Evolutionary conservation across 352 stramenopile species (phyloP).

Genomic region (Phytopythium aichiense): DNA sequence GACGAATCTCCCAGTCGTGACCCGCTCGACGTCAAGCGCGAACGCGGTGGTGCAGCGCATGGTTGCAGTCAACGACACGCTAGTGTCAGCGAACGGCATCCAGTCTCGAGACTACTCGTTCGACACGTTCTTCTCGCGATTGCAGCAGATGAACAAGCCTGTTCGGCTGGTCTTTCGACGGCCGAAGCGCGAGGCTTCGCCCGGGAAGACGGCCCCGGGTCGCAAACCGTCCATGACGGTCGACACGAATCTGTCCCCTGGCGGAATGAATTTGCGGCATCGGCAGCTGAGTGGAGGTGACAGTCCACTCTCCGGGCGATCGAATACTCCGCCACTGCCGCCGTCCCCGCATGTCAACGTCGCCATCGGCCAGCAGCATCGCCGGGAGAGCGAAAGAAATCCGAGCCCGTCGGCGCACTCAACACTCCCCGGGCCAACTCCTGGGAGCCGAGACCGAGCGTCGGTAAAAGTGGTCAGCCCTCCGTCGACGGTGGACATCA

Average conservation of each 20-base stretch:
- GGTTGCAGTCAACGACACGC: constrained; percentile 71
- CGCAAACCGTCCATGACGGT: constrained; percentile 31
- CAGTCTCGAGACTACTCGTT: constrained; percentile 70
- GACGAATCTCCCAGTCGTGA: constrained; percentile 76
- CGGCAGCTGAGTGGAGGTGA: constrained; percentile 10
- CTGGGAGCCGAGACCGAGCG: background rate
- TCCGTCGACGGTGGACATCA: background rate
- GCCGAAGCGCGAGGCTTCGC: constrained; percentile 11
- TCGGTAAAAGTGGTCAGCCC: background rate
- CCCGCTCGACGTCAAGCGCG: constrained; percentile 55
- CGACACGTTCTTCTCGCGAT: constrained; percentile 70
- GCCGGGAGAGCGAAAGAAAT: background rate
- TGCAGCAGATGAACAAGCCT: constrained; percentile 86
- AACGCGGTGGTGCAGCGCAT: constrained; percentile 67
- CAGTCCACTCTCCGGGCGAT: constrained; percentile 23
- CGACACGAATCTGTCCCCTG: constrained; percentile 15
- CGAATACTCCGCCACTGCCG: constrained; percentile 19
- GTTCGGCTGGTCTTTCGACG: constrained; percentile 70
- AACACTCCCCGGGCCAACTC: background rate
- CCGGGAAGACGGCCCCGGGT: constrained; percentile 7
- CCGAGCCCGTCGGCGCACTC: background rate
- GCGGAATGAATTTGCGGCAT: constrained; percentile 10
- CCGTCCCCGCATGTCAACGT: constrained; percentile 22
- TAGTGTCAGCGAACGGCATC: constrained; percentile 75
- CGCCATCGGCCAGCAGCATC: background rate